Conservation (phyloP, 805 yeast species). For the Debaryomyces castellii region DNA sequence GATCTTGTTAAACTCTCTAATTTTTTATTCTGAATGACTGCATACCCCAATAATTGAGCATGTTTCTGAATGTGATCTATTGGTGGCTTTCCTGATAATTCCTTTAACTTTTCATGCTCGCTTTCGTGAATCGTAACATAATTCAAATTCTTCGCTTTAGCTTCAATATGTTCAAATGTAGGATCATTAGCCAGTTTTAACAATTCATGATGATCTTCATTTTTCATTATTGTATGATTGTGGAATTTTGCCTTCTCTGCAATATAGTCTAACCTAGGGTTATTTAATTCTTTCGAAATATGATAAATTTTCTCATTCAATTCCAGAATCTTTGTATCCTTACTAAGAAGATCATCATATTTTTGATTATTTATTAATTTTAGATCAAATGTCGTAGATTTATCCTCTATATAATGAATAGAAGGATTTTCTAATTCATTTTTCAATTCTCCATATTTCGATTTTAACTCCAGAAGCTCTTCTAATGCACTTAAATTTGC, state of each 20-base stretch:
- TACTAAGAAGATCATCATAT: background rate
- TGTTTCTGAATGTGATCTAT: slow-evolving; percentile 13
- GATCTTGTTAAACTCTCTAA: slow-evolving; percentile 3
- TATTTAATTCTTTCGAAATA: slow-evolving; percentile 8
- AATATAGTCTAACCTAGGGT: background rate
- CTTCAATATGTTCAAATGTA: slow-evolving; percentile 15
- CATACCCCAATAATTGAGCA: slow-evolving; percentile 13
- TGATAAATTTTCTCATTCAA: background rate
- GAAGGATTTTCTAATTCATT: slow-evolving; percentile 20
- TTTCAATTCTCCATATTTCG: slow-evolving; percentile 12
- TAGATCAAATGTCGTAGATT: slow-evolving; percentile 9
- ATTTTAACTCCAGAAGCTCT: slow-evolving; percentile 17
- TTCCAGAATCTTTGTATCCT: background rate
- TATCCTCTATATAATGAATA: slow-evolving; percentile 22
- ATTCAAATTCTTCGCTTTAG: slow-evolving; percentile 11
- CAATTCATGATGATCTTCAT: slow-evolving; percentile 10
- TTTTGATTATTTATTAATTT: background rate
- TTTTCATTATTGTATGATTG: slow-evolving; percentile 7
- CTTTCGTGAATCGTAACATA: slow-evolving; percentile 3
- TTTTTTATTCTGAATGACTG: slow-evolving; percentile 10
- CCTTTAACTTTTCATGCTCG: slow-evolving; percentile 9
- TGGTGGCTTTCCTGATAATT: slow-evolving; percentile 12
- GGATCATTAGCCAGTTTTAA: slow-evolving; percentile 16
- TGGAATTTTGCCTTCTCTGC: slow-evolving; percentile 8
- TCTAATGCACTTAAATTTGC: slow-evolving; percentile 20